These are phyloP conservation scores for Camelina hispida DNA, from an alignment of 345 rosid genomes.

Conservation along the genomic window DNA sequence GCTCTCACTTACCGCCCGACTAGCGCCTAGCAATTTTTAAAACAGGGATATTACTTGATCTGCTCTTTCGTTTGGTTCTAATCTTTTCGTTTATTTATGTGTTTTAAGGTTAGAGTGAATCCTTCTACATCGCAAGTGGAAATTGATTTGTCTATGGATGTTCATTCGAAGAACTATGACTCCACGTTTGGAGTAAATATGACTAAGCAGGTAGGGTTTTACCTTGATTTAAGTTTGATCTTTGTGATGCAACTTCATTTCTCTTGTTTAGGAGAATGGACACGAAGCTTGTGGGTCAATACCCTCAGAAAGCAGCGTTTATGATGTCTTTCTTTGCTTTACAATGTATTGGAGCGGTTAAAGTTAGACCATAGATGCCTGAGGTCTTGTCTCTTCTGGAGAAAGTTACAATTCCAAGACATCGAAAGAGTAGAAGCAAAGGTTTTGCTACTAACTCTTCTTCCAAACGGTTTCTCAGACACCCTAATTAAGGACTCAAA, in stretches of 20 bases:
- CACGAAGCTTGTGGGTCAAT: constrained; percentile 81
- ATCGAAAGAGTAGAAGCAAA: constrained; percentile 43
- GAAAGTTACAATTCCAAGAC: constrained; percentile 35
- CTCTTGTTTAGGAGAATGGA: constrained; percentile 75
- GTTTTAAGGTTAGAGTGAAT: constrained; percentile 78
- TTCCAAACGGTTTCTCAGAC: constrained; percentile 36
- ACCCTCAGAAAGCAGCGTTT: constrained; percentile 81
- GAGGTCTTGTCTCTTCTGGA: constrained; percentile 62
- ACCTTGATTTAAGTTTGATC: constrained; percentile 25
- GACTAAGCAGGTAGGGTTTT: constrained; percentile 66
- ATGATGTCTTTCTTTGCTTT: constrained; percentile 72
- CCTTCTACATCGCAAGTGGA: constrained; percentile 60
- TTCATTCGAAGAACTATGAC: constrained; percentile 60
- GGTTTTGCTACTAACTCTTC: constrained; percentile 29
- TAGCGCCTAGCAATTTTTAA: too few species aligned
- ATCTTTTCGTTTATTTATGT: constrained; percentile 18
- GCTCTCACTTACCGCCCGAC: too few species aligned
- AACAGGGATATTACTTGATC: not conserved
- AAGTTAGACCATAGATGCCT: constrained; percentile 65
- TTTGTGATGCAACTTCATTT: constrained; percentile 22
- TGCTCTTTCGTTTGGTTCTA: not conserved
- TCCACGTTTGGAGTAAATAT: constrained; percentile 46
- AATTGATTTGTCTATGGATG: constrained; percentile 72
- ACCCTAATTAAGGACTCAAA: constrained; percentile 14
- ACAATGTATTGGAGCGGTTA: constrained; percentile 73